phyloP scores from a whole-genome alignment of 768 basidiomycete genomes.

The Macrolepiota albuminosa region DNA sequence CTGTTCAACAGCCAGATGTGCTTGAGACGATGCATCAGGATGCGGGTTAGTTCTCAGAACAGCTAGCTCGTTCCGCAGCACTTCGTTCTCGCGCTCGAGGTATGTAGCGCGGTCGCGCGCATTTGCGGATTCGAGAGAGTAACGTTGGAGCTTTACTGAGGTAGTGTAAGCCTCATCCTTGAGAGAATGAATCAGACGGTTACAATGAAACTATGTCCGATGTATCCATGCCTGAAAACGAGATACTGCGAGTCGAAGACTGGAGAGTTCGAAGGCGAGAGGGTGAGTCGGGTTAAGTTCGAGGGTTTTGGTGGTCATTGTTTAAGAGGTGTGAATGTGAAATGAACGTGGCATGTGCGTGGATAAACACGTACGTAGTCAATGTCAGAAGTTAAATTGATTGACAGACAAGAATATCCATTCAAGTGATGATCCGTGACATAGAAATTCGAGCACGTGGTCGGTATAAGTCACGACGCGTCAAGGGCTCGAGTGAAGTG shows the following conservation, averaged over 20 bases:
- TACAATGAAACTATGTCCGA: slow-evolving; percentile 7
- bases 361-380: not conserved
- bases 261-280: slow-evolving; percentile 39
- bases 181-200: slow-evolving; percentile 11
- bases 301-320: slow-evolving; percentile 1
- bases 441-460: not conserved
- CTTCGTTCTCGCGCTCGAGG: slow-evolving; percentile 57
- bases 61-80: slow-evolving; percentile 50
- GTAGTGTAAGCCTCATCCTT: slow-evolving; percentile 69
- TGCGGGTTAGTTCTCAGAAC: slow-evolving; percentile 53
- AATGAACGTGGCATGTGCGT: not conserved
- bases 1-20: slow-evolving; percentile 26
- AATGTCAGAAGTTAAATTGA: not conserved
- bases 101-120: slow-evolving; percentile 40
- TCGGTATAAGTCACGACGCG: not conserved
- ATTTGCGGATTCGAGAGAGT: slow-evolving; percentile 49
- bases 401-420: not conserved
- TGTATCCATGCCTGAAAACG: slow-evolving; percentile 42
- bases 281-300: slow-evolving; percentile 35
- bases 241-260: slow-evolving; percentile 39
- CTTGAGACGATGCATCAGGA: slow-evolving; percentile 22
- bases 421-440: not conserved
- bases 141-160: slow-evolving; percentile 63
- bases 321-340: not conserved
- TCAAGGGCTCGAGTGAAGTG: not conserved